Percentiles rank a stretch among this genome's conserved stretches.
phyloP scores from a whole-genome alignment of 768 basidiomycete genomes.

The Trametes meyenii region DNA sequence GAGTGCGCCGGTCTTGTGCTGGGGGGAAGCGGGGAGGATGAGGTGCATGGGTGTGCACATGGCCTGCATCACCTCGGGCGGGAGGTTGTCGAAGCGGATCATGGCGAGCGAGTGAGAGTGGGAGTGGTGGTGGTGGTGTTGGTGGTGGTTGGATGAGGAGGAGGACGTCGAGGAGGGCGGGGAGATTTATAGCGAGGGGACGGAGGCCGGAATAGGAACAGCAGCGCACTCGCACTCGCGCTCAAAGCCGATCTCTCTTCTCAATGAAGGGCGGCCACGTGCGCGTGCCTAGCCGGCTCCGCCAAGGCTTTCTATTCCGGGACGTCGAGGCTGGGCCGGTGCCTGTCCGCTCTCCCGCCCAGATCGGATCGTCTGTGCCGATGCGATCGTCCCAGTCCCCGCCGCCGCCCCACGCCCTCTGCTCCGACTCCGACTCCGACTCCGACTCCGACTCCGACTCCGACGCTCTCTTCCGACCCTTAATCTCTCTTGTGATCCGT shows the following conservation, averaged over 20 bases:
- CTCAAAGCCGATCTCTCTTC: not conserved
- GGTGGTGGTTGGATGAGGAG: not conserved
- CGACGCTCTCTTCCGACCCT: no score
- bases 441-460: not conserved
- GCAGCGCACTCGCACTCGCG: no score
- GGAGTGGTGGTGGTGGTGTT: not conserved
- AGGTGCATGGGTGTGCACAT: conserved; percentile 88
- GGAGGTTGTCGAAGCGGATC: conserved; percentile 79
- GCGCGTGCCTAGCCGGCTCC: conserved; percentile 13
- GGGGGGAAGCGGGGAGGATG: conserved; percentile 48
- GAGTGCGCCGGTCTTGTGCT: conserved; percentile 50
- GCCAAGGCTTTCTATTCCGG: conserved; percentile 13
- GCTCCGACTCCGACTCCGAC: not conserved
- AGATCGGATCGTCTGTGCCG: conserved; percentile 1
- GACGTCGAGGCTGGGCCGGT: not conserved
- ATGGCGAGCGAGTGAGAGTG: conserved; percentile 44
- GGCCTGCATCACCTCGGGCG: conserved; percentile 77
- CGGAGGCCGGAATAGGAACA: not conserved
- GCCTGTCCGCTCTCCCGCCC: conserved; percentile 2
- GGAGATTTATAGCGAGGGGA: not conserved
- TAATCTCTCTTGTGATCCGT: no score
- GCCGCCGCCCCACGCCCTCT: no score
- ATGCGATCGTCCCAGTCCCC: not conserved
- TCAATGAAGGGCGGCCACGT: conserved; percentile 3
- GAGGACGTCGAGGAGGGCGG: not conserved